Conservation (phyloP, 2,329 filamentous ascomycete species). For the Trichoderma pleuroti region DNA sequence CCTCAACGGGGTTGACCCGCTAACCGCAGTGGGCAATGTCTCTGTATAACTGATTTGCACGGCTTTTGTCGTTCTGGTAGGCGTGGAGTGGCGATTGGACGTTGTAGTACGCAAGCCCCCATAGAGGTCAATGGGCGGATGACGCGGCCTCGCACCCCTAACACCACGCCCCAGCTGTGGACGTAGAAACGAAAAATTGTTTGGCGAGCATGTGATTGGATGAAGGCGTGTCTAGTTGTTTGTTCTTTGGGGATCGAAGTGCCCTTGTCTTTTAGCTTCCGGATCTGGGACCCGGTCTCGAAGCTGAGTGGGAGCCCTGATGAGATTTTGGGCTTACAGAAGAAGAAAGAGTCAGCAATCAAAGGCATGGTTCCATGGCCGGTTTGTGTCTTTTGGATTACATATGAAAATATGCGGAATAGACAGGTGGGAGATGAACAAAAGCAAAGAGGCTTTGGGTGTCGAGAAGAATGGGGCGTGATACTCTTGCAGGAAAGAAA, state of each 20-base stretch:
- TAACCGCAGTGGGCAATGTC: not conserved
- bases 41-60: not conserved
- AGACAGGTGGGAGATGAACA: not conserved
- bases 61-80: not conserved
- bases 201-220: conserved; percentile 12
- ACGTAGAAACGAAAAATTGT: conserved; percentile 1
- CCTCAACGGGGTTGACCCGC: not conserved
- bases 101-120: conserved; percentile 17
- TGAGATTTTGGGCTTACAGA: not conserved
- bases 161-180: conserved; percentile 15
- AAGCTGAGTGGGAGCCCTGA: not conserved
- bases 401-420: not conserved
- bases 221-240: not conserved
- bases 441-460: not conserved
- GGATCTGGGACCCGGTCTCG: not conserved
- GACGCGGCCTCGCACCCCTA: conserved; percentile 19
- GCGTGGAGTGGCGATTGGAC: conserved; percentile 14
- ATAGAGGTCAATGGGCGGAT: conserved; percentile 13
- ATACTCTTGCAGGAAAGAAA: not conserved
- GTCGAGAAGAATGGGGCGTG: not conserved
- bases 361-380: not conserved
- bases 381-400: not conserved
- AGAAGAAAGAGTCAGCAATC: not conserved
- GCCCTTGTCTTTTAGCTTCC: not conserved
- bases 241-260: not conserved